phyloP scores from a whole-genome alignment of 164 flowering plant species.

The Taxillus chinensis region DNA sequence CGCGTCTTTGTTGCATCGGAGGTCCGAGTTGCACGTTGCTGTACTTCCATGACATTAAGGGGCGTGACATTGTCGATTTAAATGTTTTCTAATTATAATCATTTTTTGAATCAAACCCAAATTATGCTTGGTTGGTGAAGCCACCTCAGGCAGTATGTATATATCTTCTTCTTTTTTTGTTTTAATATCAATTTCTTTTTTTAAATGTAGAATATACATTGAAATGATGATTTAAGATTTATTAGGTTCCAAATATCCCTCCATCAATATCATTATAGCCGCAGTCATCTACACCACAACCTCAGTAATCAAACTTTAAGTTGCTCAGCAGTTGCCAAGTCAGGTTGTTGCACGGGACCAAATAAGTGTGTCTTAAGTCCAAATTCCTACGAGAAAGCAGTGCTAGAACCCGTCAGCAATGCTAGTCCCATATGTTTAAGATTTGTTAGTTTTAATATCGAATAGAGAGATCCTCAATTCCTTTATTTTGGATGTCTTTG shows the following conservation, averaged over 20 bases:
- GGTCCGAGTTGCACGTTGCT: too few species aligned
- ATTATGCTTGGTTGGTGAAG: slow-evolving; percentile 98
- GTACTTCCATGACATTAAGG: too few species aligned
- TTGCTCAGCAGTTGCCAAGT: slow-evolving; percentile 22
- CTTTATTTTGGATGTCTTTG: too few species aligned
- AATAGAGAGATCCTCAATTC: too few species aligned
- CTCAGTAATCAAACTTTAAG: slow-evolving; percentile 37
- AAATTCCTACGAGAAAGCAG: slow-evolving; percentile 31
- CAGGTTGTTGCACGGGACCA: slow-evolving; percentile 41
- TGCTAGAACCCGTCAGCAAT: slow-evolving; percentile 27
- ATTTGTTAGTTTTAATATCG: too few species aligned
- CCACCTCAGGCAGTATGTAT: slow-evolving; percentile 82
- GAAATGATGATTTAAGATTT: slow-evolving; percentile 4
- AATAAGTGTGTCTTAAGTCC: slow-evolving; percentile 31
- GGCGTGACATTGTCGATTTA: too few species aligned
- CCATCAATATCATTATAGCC: slow-evolving; percentile 39
- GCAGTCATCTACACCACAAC: slow-evolving; percentile 33
- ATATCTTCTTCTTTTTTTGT: too few species aligned
- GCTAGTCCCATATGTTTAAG: slow-evolving; percentile 26
- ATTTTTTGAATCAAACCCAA: slow-evolving; percentile 57
- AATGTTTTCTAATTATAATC: too few species aligned
- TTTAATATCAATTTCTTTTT: not conserved
- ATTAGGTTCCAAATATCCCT: slow-evolving; percentile 50
- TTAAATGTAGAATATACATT: too few species aligned
- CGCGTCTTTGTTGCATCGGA: too few species aligned